Evolutionary conservation across 129 eudicot species (phyloP), one percentile per base, ranked within the genome.

Genomic region (Tagetes erecta): DNA sequence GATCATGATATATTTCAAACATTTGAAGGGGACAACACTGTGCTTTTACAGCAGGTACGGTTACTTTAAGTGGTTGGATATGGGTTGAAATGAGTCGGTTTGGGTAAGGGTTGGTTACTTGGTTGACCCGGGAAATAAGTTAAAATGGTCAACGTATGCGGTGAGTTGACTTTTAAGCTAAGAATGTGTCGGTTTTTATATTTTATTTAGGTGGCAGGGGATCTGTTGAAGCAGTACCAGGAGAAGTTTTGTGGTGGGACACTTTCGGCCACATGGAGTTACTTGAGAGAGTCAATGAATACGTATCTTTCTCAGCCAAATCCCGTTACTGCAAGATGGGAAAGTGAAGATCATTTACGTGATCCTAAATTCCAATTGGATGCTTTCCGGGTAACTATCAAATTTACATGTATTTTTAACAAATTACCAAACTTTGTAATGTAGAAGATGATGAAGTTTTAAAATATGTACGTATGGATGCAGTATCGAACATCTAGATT

Each of bases 21-120:
- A 20, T 94, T 94, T 82, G 99, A 94, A 87, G 99, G 99, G 63
- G 97, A 94, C 74, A 94, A 94, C 71, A 94, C 97, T 0, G 99
- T 94, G 68, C 99, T 94, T 52, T 80, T 94, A 45, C 99, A 94
- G 73, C 99, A 94, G 99, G 99, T 94, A 80, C 3, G 37, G 47
- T 51, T 42, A 30, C 20, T 33, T 39, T 40, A 34, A 11, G 42
- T 1, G 55, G 55, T 36, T 40, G 33, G 33, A 7, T 4, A 20
- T 20, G 27, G 44, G 30, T 35, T 36, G 27, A 12, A 62, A 36
- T 3, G 20, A 36, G 8, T 36, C 30, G 44, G 20, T 34, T 62
- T 62, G 30, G 1, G 39, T 33, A 7, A 33, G 6, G 42, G 36
- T 57, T 37, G 8, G 4, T 62, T n/a, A 13, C 42, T 44, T 3